Evolutionary conservation across 352 stramenopile genomes (phyloP).

Genomic region (Aphanomyces astaci): DNA sequence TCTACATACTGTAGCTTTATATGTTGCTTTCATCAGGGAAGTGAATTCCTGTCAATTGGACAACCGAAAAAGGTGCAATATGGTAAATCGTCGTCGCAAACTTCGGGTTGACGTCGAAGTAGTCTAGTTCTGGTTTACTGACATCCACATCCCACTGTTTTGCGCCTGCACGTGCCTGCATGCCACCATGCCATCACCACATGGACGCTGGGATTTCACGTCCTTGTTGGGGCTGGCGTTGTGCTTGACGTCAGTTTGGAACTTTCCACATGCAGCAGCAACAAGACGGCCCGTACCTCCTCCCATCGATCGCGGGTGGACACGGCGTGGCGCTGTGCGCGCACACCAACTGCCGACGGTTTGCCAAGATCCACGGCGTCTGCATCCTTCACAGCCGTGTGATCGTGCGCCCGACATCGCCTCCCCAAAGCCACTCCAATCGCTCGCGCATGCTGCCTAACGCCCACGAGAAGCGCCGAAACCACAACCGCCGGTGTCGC

Average conservation of each 20-base stretch:
- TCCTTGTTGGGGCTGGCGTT: background rate
- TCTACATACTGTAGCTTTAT: too few species aligned
- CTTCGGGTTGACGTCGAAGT: background rate
- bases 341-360: background rate
- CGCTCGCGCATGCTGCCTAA: background rate
- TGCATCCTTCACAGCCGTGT: background rate
- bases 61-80: too few species aligned
- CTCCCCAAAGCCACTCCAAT: background rate
- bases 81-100: too few species aligned
- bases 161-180: background rate
- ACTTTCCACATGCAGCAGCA: background rate
- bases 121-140: too few species aligned
- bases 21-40: too few species aligned
- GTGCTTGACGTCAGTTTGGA: background rate
- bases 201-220: background rate
- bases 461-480: background rate
- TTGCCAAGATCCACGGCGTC: background rate
- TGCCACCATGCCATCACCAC: background rate
- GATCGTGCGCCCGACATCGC: background rate
- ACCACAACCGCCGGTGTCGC: conserved; percentile 1
- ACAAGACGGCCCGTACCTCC: background rate
- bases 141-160: background rate
- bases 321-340: background rate
- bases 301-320: background rate
- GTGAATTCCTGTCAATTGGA: too few species aligned